Evolutionary conservation across 2,329 filamentous ascomycete species (phyloP).

Genomic region (Phoma sp.): DNA sequence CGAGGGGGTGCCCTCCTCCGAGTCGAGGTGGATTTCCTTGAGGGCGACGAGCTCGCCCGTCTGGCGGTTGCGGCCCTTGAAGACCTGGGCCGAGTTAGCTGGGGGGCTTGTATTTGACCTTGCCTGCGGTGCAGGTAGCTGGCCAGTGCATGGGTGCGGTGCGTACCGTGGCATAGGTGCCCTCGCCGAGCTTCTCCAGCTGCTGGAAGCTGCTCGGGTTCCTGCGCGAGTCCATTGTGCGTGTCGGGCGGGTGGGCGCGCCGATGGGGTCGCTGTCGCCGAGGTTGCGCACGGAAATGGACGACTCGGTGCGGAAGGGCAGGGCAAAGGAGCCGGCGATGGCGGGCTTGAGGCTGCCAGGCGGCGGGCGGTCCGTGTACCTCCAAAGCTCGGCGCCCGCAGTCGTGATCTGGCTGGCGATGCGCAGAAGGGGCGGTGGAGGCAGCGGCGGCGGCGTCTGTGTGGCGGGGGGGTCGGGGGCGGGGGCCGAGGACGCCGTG

Average conservation of each 20-base stretch:
- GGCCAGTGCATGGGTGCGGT: not conserved
- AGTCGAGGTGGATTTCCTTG: constrained; percentile 98
- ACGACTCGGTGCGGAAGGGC: constrained; percentile 57
- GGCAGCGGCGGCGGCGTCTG: not conserved
- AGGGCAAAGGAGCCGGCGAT: constrained; percentile 57
- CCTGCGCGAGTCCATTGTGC: constrained; percentile 83
- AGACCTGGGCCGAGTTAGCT: constrained; percentile 70
- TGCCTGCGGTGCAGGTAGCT: not conserved
- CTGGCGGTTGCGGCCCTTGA: constrained; percentile 96
- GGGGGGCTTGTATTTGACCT: not conserved
- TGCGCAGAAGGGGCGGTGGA: constrained; percentile 41
- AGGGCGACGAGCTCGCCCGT: constrained; percentile 95
- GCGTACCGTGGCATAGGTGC: constrained; percentile 94
- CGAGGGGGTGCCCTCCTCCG: constrained; percentile 95
- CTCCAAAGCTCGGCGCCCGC: constrained; percentile 58
- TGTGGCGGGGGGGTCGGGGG: constrained; percentile 27
- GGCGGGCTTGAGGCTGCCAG: constrained; percentile 54
- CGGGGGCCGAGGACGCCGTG: constrained; percentile 34
- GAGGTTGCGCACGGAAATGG: constrained; percentile 57
- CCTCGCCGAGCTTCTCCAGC: constrained; percentile 96
- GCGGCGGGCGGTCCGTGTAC: constrained; percentile 55
- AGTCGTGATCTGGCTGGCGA: constrained; percentile 56
- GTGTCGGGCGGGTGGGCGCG: constrained; percentile 11
- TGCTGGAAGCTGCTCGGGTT: constrained; percentile 98
- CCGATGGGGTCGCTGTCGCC: constrained; percentile 42